phyloP scores from a whole-genome alignment of 371 early-diverging fungal species.

The Phascolomyces articulosus region DNA sequence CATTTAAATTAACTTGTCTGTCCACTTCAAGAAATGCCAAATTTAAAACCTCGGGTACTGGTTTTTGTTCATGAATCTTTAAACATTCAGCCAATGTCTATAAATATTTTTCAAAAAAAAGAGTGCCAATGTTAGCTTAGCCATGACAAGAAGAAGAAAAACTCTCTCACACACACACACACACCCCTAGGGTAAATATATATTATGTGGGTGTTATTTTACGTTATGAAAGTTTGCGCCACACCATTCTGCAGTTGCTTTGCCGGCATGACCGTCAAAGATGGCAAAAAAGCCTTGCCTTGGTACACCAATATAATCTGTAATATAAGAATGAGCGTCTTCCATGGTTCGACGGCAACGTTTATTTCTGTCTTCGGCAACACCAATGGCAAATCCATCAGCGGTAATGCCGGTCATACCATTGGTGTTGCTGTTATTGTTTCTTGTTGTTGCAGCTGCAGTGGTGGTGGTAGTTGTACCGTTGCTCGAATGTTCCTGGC shows the following conservation, averaged over 20 bases:
- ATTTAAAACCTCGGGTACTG: constrained; percentile 84
- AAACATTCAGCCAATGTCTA: constrained; percentile 28
- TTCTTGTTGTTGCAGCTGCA: background rate
- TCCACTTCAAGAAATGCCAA: constrained; percentile 85
- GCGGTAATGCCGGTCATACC: constrained; percentile 13
- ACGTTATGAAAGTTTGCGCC: constrained; percentile 88
- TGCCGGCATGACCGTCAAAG: constrained; percentile 98
- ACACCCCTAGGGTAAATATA: too few relatives aligned
- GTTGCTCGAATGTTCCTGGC: background rate
- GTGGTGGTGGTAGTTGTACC: too few relatives aligned
- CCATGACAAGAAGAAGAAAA: background rate
- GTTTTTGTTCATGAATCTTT: constrained; percentile 14
- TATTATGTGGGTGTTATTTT: constrained; percentile 6
- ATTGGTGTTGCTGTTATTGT: background rate
- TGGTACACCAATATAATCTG: constrained; percentile 77
- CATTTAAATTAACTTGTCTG: constrained; percentile 71
- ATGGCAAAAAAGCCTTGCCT: constrained; percentile 94
- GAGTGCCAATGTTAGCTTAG: background rate
- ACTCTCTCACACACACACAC: too few relatives aligned
- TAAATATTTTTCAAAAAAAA: background rate
- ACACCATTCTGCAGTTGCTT: constrained; percentile 95
- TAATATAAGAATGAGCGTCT: constrained; percentile 87
- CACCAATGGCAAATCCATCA: constrained; percentile 61
- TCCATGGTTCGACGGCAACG: constrained; percentile 96
- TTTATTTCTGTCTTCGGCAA: constrained; percentile 88